phyloP scores from a whole-genome alignment of 345 rosid species.

The Arabidopsis arenosa region DNA sequence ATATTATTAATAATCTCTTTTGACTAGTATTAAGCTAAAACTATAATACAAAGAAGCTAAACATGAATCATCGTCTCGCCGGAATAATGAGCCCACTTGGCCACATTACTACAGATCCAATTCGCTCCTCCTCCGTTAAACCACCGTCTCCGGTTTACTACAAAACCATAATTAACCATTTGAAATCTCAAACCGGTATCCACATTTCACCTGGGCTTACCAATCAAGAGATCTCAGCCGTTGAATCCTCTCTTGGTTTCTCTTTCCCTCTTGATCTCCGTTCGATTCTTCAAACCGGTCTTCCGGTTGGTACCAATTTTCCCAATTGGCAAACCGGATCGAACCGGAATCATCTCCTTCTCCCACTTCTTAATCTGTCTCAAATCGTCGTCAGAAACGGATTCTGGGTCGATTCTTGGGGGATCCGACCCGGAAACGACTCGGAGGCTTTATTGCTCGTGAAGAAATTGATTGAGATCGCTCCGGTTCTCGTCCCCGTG shows the following conservation, averaged over 20 bases:
- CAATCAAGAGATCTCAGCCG: slow-evolving; percentile 60
- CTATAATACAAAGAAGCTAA: slow-evolving; percentile 12
- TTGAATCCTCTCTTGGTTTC: slow-evolving; percentile 66
- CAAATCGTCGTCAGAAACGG: slow-evolving; percentile 51
- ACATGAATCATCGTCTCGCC: slow-evolving; percentile 33
- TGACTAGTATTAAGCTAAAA: background rate
- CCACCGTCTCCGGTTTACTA: slow-evolving; percentile 61
- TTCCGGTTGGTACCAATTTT: slow-evolving; percentile 71
- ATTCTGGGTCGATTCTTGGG: slow-evolving; percentile 87
- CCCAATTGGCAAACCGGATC: slow-evolving; percentile 86
- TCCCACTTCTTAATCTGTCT: slow-evolving; percentile 57
- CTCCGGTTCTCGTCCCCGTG: slow-evolving; percentile 74
- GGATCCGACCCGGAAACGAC: slow-evolving; percentile 49
- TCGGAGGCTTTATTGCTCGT: slow-evolving; percentile 45
- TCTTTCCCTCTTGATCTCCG: slow-evolving; percentile 91
- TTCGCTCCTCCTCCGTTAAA: slow-evolving; percentile 36
- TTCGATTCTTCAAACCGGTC: slow-evolving; percentile 75
- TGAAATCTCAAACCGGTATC: slow-evolving; percentile 54
- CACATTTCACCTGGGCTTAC: slow-evolving; percentile 66
- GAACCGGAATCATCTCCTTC: slow-evolving; percentile 52
- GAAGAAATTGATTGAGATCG: slow-evolving; percentile 36
- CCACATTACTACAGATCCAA: slow-evolving; percentile 19
- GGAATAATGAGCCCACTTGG: slow-evolving; percentile 39
- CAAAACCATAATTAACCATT: slow-evolving; percentile 57
- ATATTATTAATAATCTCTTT: slow-evolving; percentile 1